These are phyloP conservation scores for Boletus patriciae DNA, from an alignment of 768 basidiomycete species.

Conservation along the genomic window DNA sequence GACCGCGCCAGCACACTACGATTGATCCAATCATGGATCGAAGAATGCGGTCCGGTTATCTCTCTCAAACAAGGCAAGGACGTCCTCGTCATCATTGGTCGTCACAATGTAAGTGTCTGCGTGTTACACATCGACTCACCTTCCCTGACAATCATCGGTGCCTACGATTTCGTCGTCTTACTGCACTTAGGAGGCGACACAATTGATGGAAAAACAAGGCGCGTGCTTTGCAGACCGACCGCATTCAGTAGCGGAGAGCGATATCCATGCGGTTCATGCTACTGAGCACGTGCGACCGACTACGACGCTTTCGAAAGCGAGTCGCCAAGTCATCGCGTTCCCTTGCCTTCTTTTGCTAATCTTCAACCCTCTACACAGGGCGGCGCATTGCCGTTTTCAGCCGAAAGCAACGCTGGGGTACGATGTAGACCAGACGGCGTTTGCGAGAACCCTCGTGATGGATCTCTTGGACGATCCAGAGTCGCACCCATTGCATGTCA, in stretches of 20 bases:
- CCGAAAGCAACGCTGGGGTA: constrained; percentile 48
- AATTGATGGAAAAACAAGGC: constrained; percentile 63
- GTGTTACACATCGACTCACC: neutral
- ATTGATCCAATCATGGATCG: constrained; percentile 25
- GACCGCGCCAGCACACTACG: constrained; percentile 13
- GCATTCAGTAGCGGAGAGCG: constrained; percentile 51
- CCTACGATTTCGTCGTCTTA: neutral
- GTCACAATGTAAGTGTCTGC: constrained; percentile 16
- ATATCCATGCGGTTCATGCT: constrained; percentile 57
- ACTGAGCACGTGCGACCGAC: constrained; percentile 52
- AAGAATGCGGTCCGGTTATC: constrained; percentile 28
- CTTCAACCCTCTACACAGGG: constrained; percentile 29
- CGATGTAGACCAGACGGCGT: constrained; percentile 44
- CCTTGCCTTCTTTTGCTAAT: neutral
- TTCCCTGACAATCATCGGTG: neutral
- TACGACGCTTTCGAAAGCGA: constrained; percentile 58
- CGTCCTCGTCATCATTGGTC: constrained; percentile 27
- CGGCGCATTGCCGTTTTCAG: constrained; percentile 54
- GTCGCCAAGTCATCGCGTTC: neutral
- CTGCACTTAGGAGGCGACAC: constrained; percentile 40
- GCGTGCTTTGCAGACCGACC: constrained; percentile 52
- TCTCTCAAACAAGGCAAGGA: constrained; percentile 25
- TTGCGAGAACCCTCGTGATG: constrained; percentile 25
- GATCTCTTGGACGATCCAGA: constrained; percentile 28
- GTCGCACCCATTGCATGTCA: constrained; percentile 23